phyloP scores from a whole-genome alignment of 345 rosid genomes.

The Camelina neglecta region DNA sequence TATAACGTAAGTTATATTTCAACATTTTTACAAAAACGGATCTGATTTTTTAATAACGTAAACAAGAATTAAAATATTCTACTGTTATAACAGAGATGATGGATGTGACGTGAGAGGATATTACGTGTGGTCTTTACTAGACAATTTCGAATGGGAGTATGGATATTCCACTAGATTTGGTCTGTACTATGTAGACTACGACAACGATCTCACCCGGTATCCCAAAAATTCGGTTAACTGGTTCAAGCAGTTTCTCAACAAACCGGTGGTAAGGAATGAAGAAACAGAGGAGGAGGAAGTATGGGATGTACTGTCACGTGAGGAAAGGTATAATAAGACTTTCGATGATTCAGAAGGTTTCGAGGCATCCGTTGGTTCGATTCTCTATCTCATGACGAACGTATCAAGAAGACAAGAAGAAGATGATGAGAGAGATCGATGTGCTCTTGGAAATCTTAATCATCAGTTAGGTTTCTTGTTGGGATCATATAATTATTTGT shows the following conservation, averaged over 20 bases:
- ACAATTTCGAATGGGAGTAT: conserved; percentile 51
- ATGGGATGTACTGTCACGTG: not conserved
- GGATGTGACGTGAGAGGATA: conserved; percentile 53
- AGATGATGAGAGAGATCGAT: conserved; percentile 19
- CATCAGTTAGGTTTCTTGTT: conserved; percentile 11
- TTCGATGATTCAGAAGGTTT: conserved; percentile 24
- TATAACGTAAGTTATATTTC: conserved; percentile 29
- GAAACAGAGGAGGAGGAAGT: not conserved
- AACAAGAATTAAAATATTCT: not conserved
- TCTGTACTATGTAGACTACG: conserved; percentile 44
- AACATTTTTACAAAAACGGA: not conserved
- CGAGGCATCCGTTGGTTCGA: conserved; percentile 20
- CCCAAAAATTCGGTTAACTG: conserved; percentile 42
- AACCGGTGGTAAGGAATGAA: not conserved
- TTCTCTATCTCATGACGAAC: conserved; percentile 19
- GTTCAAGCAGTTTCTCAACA: conserved; percentile 36
- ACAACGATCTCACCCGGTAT: conserved; percentile 37
- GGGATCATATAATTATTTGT: not conserved
- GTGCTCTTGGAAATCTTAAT: conserved; percentile 7
- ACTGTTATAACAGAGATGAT: conserved; percentile 34
- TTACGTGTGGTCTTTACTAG: conserved; percentile 50
- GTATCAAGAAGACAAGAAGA: conserved; percentile 27
- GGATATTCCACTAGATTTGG: conserved; percentile 50
- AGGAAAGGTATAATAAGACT: conserved; percentile 15
- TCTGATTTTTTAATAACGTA: not conserved